These are phyloP conservation scores for Ceratocystis diversiconidia DNA, from an alignment of 2,329 filamentous ascomycete species.

Conservation along the genomic window DNA sequence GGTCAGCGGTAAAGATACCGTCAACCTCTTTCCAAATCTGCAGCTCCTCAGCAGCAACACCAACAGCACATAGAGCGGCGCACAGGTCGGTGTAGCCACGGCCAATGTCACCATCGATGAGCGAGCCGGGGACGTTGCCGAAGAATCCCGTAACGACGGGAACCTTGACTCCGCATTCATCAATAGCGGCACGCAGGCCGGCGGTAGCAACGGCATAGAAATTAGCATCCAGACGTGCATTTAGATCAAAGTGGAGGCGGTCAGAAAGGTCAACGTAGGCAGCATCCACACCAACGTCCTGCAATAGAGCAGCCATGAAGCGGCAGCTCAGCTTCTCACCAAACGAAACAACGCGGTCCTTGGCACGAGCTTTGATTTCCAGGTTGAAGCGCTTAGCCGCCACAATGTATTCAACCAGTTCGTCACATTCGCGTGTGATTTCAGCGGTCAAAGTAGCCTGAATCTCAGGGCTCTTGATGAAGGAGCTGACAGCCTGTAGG, in stretches of 20 bases:
- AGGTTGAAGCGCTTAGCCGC: conserved; percentile 52
- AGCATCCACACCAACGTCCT: conserved; percentile 68
- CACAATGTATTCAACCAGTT: conserved; percentile 58
- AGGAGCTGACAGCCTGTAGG: conserved; percentile 51
- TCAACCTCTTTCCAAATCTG: conserved; percentile 99
- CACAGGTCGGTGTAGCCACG: conserved; percentile 95
- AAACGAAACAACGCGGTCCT: conserved; percentile 82
- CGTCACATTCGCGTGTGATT: conserved; percentile 66
- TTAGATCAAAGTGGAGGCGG: conserved; percentile 52
- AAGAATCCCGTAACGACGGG: conserved; percentile 89
- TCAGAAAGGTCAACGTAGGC: conserved; percentile 86
- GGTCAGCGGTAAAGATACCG: conserved; percentile 75
- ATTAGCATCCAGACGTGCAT: conserved; percentile 44
- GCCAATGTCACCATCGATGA: conserved; percentile 78
- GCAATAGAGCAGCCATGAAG: conserved; percentile 74
- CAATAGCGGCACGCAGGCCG: conserved; percentile 48
- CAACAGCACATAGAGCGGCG: conserved; percentile 80
- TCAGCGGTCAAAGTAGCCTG: conserved; percentile 45
- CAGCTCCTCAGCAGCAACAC: conserved; percentile 70
- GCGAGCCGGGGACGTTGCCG: conserved; percentile 76
- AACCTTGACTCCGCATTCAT: conserved; percentile 50
- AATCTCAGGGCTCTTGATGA: conserved; percentile 43
- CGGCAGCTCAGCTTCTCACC: conserved; percentile 92
- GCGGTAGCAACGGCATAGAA: conserved; percentile 56
- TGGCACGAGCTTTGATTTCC: conserved; percentile 63